Conservation (phyloP, 2,329 filamentous ascomycete genomes). For the Bimuria novae-zelandiae region DNA sequence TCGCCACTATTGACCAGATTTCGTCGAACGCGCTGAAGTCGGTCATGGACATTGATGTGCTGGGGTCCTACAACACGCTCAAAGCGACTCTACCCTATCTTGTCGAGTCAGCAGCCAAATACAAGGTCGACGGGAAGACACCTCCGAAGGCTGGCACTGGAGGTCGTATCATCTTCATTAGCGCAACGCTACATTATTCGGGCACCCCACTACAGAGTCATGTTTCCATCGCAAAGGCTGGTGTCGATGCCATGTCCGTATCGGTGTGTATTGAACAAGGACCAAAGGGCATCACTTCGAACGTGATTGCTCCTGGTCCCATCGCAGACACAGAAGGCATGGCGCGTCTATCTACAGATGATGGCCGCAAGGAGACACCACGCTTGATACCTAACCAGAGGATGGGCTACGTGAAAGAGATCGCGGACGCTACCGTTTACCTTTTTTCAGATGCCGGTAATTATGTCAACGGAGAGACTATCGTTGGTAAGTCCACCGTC, state of each 20-base stretch:
- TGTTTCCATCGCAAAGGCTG: slow-evolving; percentile 89
- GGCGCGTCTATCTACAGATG: slow-evolving; percentile 47
- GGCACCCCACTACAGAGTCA: slow-evolving; percentile 85
- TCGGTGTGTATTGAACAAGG: slow-evolving; percentile 88
- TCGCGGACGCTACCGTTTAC: slow-evolving; percentile 90
- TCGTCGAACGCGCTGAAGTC: slow-evolving; percentile 90
- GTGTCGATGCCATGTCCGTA: slow-evolving; percentile 81
- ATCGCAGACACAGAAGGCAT: slow-evolving; percentile 79
- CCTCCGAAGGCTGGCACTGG: slow-evolving; percentile 60
- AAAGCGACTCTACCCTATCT: slow-evolving; percentile 89
- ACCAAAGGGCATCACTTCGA: slow-evolving; percentile 82
- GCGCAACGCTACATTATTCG: slow-evolving; percentile 88
- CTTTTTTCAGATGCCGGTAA: slow-evolving; percentile 84
- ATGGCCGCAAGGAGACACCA: slow-evolving; percentile 33
- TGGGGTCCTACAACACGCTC: slow-evolving; percentile 92
- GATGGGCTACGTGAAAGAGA: slow-evolving; percentile 80
- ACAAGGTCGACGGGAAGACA: slow-evolving; percentile 63
- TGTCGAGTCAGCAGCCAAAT: slow-evolving; percentile 69
- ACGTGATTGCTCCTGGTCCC: slow-evolving; percentile 85
- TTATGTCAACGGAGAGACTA: slow-evolving; percentile 80
- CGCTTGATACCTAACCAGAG: slow-evolving; percentile 70
- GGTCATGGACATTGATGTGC: slow-evolving; percentile 93
- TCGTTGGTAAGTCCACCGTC: slow-evolving; percentile 67
- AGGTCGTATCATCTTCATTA: slow-evolving; percentile 87
- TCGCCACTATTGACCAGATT: slow-evolving; percentile 81